A percentile compares a stretch with the other conserved stretches of the same genome.
phyloP scores from a whole-genome alignment of 2,329 filamentous ascomycete genomes.

The Trichoderma sp. region DNA sequence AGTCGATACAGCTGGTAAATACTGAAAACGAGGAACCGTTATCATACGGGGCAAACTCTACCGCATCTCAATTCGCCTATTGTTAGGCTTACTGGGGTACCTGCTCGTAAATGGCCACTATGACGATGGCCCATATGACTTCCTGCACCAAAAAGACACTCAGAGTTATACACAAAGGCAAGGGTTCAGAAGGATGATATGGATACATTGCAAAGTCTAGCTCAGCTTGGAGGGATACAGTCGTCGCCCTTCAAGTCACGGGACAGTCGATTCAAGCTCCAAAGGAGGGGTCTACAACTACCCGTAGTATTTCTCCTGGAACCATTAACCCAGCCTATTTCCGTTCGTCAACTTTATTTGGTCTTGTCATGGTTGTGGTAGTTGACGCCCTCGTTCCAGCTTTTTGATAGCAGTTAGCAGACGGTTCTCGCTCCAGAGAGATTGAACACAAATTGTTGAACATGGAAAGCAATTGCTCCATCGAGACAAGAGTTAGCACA shows the following conservation, averaged over 20 bases:
- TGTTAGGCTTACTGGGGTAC: background rate
- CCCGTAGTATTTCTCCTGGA: conserved; percentile 28
- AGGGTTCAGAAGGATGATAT: background rate
- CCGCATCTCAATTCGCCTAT: background rate
- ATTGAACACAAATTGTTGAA: background rate
- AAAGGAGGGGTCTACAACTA: conserved; percentile 37
- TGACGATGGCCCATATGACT: background rate
- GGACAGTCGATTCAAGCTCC: conserved; percentile 13
- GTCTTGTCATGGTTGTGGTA: conserved; percentile 92
- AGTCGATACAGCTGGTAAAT: background rate
- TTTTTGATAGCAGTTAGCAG: conserved; percentile 37
- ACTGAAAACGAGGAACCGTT: background rate
- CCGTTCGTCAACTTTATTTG: conserved; percentile 26
- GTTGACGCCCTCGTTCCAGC: conserved; percentile 96
- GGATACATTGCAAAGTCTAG: background rate
- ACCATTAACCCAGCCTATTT: conserved; percentile 39
- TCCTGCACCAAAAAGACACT: background rate
- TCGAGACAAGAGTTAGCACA: background rate
- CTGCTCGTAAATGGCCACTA: background rate
- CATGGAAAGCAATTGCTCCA: background rate
- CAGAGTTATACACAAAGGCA: background rate
- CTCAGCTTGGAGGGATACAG: background rate
- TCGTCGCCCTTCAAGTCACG: background rate
- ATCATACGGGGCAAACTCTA: background rate
- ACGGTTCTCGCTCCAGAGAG: background rate